Base-by-base conservation (phyloP, 1,139 yeast genomes). In the Meyerozyma elateridarum region DNA sequence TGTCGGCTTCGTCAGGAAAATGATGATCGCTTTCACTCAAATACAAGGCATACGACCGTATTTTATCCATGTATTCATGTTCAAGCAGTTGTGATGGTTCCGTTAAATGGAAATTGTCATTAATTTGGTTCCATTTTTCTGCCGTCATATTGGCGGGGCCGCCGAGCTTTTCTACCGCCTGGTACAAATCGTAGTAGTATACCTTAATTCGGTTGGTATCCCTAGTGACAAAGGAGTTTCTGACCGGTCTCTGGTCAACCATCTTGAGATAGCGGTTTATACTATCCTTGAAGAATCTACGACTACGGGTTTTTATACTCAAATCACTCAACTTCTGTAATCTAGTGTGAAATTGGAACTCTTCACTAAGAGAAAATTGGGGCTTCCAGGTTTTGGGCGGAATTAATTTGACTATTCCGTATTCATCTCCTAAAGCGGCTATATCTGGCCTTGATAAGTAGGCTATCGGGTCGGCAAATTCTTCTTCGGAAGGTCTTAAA, bases 301-400 rank as follows among this genome's bases (percentile, higher is more conserved):
- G 59, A 22, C 82, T 74, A 40, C 93, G 61, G 32, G 79, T 77
- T 7, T 71, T 54, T 12, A 83, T 52, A 15, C 82, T 80, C 47
- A 83, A 59, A 49, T 81, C 85, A 46, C 76, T 72, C 35, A 83
- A 48, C 32, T 66, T 70, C 49, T 83, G 91, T 15, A 78, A 52
- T 35, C 91, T 56, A 5, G 87, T 81, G 41, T 76, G 79, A 47
- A 83, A 82, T 34, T 56, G 65, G 52, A 83, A 81, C 6, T 59
- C 49, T 25, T 63, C 59, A 30, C 82, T 68, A 12, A 82, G 59
- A 38, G 74, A 65, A 40, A 81, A 68, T 0, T 65, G 60, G 1
- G 60, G 62, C 34, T 58, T 56, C 73, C 84, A 79, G 8, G 49
- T 59, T 4, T 42, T 36, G 0, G 91, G 91, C 2, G 93, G 88